Evolutionary conservation across 2,329 filamentous ascomycete genomes (phyloP).

Genomic region (Ambrosiella xylebori): DNA sequence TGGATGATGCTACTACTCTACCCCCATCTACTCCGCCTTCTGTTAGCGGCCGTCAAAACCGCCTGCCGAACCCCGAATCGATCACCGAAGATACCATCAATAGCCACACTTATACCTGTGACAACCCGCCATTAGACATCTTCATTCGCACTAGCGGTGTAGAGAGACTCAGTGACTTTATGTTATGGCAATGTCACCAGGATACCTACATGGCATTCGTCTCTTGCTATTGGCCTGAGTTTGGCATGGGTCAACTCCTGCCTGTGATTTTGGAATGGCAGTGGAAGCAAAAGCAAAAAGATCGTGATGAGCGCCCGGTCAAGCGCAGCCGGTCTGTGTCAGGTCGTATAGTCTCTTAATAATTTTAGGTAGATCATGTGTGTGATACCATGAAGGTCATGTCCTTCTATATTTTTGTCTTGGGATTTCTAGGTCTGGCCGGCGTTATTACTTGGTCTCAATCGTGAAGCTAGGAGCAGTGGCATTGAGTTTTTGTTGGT

Average conservation of each 20-base stretch:
- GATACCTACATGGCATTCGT: slow-evolving; percentile 85
- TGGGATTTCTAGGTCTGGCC: neutral
- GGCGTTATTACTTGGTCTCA: no score
- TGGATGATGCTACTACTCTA: slow-evolving; percentile 39
- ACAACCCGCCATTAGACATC: slow-evolving; percentile 74
- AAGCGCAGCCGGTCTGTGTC: slow-evolving; percentile 18
- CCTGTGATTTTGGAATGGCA: slow-evolving; percentile 88
- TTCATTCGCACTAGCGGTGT: slow-evolving; percentile 88
- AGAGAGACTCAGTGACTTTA: slow-evolving; percentile 83
- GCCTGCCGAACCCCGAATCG: slow-evolving; percentile 56
- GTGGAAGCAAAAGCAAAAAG: slow-evolving; percentile 43
- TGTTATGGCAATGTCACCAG: slow-evolving; percentile 96
- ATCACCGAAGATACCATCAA: slow-evolving; percentile 73
- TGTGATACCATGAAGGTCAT: neutral
- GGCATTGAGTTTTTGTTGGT: no score
- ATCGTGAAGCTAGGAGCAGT: no score
- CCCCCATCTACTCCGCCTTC: slow-evolving; percentile 33
- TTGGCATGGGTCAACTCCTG: slow-evolving; percentile 83
- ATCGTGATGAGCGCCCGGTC: slow-evolving; percentile 30
- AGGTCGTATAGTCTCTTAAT: slow-evolving; percentile 11
- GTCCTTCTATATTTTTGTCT: neutral
- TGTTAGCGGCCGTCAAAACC: slow-evolving; percentile 18
- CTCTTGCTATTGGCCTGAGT: slow-evolving; percentile 87
- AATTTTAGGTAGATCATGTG: neutral
- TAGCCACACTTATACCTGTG: slow-evolving; percentile 73